phyloP scores from a whole-genome alignment of 2,329 filamentous ascomycete genomes.

The Ceratocystis cubensis region DNA sequence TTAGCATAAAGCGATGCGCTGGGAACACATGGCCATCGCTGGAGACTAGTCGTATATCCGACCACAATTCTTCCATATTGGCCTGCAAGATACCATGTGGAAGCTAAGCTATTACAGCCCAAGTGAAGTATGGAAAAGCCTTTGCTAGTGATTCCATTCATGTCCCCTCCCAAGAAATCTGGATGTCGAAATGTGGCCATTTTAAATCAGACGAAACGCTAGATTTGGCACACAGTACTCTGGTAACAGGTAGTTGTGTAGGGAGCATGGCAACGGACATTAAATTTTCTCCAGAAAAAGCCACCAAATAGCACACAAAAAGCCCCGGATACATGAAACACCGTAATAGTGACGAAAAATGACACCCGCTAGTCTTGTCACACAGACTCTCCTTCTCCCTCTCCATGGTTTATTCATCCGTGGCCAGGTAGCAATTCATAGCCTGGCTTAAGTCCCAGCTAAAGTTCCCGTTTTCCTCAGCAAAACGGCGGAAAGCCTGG shows the following conservation, averaged over 20 bases:
- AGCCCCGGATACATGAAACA: neutral
- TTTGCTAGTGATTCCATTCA: no score
- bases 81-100: neutral
- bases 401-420: neutral
- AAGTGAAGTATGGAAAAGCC: no score
- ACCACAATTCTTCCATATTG: neutral
- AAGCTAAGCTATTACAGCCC: no score
- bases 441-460: conserved; percentile 2
- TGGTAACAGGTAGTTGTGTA: neutral
- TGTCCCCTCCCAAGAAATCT: no score
- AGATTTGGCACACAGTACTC: no score
- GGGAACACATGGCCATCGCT: neutral
- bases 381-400: neutral
- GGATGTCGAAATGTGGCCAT: no score
- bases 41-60: neutral
- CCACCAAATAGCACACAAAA: neutral
- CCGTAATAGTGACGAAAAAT: neutral
- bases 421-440: neutral
- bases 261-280: neutral
- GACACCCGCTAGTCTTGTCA: neutral
- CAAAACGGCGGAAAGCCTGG: neutral
- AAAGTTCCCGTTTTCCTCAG: neutral
- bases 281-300: neutral
- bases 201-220: neutral
- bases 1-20: neutral